Evolutionary conservation across 768 basidiomycete genomes (phyloP).

Genomic region (Wakefieldia striispora): DNA sequence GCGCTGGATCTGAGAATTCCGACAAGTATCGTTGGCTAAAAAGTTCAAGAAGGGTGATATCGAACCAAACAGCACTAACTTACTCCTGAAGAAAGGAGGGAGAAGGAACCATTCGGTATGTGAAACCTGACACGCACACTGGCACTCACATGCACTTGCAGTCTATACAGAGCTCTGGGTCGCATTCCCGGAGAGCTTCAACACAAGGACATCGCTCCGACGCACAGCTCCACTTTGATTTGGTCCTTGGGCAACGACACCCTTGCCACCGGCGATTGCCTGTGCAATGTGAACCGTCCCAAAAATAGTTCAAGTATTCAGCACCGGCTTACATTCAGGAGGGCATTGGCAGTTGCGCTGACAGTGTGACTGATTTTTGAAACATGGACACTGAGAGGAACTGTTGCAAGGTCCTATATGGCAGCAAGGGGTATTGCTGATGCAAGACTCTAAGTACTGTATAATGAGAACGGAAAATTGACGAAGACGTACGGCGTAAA

Average conservation of each 20-base stretch:
- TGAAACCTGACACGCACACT: not conserved
- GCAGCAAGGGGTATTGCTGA: slow-evolving; percentile 49
- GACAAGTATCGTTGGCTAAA: slow-evolving; percentile 39
- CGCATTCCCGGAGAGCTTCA: slow-evolving; percentile 55
- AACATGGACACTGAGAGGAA: slow-evolving; percentile 47
- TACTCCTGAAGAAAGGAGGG: slow-evolving; percentile 23
- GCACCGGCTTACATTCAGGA: slow-evolving; percentile 41
- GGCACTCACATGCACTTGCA: slow-evolving; percentile 49
- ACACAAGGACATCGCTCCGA: slow-evolving; percentile 53
- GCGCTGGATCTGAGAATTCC: slow-evolving; percentile 50
- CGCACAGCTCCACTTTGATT: slow-evolving; percentile 31
- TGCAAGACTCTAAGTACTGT: not conserved
- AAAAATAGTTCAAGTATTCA: not conserved
- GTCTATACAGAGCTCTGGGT: slow-evolving; percentile 57
- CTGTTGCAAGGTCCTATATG: slow-evolving; percentile 56
- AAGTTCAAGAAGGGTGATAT: not conserved
- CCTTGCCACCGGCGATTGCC: slow-evolving; percentile 57
- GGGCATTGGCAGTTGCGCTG: slow-evolving; percentile 54
- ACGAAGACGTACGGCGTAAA: slow-evolving; percentile 27
- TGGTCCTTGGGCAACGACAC: slow-evolving; percentile 45
- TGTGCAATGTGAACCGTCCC: slow-evolving; percentile 20
- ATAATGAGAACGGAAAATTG: not conserved
- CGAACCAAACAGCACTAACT: not conserved
- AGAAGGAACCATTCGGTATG: not conserved
- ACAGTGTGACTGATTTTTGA: slow-evolving; percentile 50